A percentile compares a stretch with the other conserved stretches of the same genome.
These are phyloP conservation scores for Acacia concinna DNA, from an alignment of 331 rosid genomes.

Conservation along the genomic window DNA sequence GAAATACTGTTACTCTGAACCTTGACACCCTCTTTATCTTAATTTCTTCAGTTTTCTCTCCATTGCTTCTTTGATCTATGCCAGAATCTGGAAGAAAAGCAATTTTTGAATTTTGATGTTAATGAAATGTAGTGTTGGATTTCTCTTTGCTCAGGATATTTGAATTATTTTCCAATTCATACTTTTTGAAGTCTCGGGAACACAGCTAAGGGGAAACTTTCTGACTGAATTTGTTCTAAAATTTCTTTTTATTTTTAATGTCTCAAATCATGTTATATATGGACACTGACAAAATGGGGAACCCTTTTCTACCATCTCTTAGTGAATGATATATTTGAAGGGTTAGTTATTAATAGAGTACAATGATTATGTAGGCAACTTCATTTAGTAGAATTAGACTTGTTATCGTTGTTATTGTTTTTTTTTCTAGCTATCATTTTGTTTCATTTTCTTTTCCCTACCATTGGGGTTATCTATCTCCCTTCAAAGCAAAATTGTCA, in stretches of 20 bases:
- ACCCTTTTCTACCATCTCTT: neutral
- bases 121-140: neutral
- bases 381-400: neutral
- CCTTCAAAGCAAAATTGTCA: neutral
- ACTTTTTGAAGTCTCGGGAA: neutral
- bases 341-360: neutral
- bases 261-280: neutral
- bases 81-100: neutral
- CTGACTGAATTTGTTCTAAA: neutral
- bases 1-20: neutral
- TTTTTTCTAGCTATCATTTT: neutral
- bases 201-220: neutral
- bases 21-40: neutral
- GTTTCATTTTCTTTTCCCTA: neutral
- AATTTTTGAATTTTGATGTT: neutral
- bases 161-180: neutral
- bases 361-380: neutral
- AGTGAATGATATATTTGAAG: neutral
- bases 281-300: neutral
- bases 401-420: no score
- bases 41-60: neutral
- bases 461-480: no score
- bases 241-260: neutral
- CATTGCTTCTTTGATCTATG: neutral
- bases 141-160: constrained; percentile 10